phyloP scores from a whole-genome alignment of 345 rosid species.

The Linum tenue region DNA sequence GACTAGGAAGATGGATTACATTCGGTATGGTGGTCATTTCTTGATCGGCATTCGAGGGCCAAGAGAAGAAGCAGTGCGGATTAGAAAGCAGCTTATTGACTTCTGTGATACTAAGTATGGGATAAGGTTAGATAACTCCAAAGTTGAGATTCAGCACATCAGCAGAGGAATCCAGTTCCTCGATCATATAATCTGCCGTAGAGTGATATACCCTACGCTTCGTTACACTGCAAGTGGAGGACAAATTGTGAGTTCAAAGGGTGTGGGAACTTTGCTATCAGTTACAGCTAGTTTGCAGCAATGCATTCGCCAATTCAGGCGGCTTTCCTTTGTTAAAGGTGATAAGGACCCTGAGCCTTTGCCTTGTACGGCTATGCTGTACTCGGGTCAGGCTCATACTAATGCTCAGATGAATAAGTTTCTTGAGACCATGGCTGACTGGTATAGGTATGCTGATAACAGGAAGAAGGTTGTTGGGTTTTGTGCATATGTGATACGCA shows the following conservation, averaged over 20 bases:
- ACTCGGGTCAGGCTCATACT: constrained; percentile 91
- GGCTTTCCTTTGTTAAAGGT: constrained; percentile 81
- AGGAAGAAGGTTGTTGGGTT: constrained; percentile 87
- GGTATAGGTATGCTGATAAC: constrained; percentile 91
- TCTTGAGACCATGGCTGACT: constrained; percentile 96
- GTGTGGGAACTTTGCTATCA: constrained; percentile 88
- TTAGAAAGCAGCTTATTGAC: constrained; percentile 57
- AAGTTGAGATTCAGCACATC: constrained; percentile 78
- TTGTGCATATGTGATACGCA: constrained; percentile 90
- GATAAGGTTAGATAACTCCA: constrained; percentile 58
- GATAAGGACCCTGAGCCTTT: constrained; percentile 91
- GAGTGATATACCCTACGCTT: constrained; percentile 79
- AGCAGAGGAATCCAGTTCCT: constrained; percentile 82
- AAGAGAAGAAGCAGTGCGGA: constrained; percentile 71
- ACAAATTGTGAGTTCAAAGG: constrained; percentile 68
- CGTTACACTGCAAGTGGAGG: constrained; percentile 82
- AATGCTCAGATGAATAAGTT: constrained; percentile 96
- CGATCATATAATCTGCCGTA: constrained; percentile 75
- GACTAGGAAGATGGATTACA: constrained; percentile 87
- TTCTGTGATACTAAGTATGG: constrained; percentile 51
- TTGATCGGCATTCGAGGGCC: constrained; percentile 89
- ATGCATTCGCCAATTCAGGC: constrained; percentile 66
- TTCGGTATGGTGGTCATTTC: constrained; percentile 82
- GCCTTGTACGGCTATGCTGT: constrained; percentile 92
- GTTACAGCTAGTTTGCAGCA: constrained; percentile 87